These are phyloP conservation scores for Cryptococcus jaspeensis DNA, from an alignment of 1,284 basidiomycete species.

Conservation along the genomic window DNA sequence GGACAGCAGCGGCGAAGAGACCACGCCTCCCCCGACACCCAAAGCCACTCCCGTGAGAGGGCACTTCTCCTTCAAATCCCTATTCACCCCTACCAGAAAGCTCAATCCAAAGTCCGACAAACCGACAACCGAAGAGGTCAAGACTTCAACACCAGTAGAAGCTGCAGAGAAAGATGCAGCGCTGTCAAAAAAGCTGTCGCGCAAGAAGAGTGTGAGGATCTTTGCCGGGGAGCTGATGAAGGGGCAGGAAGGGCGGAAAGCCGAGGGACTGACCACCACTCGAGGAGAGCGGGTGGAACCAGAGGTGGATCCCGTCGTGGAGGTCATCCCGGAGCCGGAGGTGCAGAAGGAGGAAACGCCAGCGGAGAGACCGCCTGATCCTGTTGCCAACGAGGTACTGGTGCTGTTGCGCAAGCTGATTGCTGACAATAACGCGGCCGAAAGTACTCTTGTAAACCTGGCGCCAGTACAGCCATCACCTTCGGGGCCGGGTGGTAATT, in stretches of 20 bases:
- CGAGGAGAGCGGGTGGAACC: slow-evolving; percentile 5
- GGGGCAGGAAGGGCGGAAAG: not conserved
- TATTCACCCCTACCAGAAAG: slow-evolving; percentile 8
- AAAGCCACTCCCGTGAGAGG: not conserved
- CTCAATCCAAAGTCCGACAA: not conserved
- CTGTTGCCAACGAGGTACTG: slow-evolving; percentile 6
- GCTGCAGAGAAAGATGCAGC: slow-evolving; percentile 4
- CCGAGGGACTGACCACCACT: slow-evolving; percentile 9
- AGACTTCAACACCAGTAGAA: slow-evolving; percentile 1
- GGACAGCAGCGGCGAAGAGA: slow-evolving; percentile 14
- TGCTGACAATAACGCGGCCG: slow-evolving; percentile 5
- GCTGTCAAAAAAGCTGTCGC: not conserved
- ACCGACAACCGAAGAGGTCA: slow-evolving; percentile 1
- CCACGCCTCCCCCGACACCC: slow-evolving; percentile 9
- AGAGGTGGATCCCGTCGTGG: not conserved
- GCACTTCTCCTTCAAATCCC: slow-evolving; percentile 13
- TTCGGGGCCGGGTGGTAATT: not conserved
- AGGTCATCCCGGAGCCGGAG: not conserved
- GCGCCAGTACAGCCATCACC: not conserved
- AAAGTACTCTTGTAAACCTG: not conserved
- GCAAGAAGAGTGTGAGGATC: slow-evolving; percentile 15
- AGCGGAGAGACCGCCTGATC: not conserved
- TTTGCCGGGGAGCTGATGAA: slow-evolving; percentile 13
- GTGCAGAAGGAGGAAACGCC: not conserved
- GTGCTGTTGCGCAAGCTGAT: slow-evolving; percentile 8